Evolutionary conservation across 2,329 filamentous ascomycete species (phyloP).

Genomic region (Blastomyces silverae): DNA sequence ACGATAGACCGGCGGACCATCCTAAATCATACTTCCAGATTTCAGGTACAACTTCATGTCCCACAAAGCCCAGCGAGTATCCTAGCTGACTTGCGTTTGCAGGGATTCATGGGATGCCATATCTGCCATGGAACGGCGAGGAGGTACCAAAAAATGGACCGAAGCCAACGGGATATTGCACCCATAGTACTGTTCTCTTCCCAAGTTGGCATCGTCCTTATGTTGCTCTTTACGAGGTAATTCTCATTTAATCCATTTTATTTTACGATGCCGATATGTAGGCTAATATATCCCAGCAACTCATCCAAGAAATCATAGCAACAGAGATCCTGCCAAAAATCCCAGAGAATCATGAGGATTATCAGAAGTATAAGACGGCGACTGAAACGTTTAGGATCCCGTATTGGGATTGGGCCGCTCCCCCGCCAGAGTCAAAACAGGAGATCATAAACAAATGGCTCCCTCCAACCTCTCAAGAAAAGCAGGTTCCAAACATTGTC

Average conservation of each 20-base stretch:
- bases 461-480: constrained; percentile 24
- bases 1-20: constrained; percentile 4
- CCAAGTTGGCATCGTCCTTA: constrained; percentile 79
- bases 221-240: constrained; percentile 54
- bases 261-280: not conserved
- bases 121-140: constrained; percentile 13
- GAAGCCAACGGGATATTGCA: constrained; percentile 61
- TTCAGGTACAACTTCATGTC: constrained; percentile 2
- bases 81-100: not conserved
- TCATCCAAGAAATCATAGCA: constrained; percentile 33
- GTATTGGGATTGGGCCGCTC: constrained; percentile 45
- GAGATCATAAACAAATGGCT: constrained; percentile 34
- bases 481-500: constrained; percentile 38
- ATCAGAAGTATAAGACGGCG: constrained; percentile 39
- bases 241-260: not conserved
- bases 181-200: constrained; percentile 69
- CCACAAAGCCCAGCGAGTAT: not conserved
- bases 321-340: constrained; percentile 34
- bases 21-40: constrained; percentile 12
- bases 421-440: constrained; percentile 24
- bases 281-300: constrained; percentile 27
- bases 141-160: constrained; percentile 37
- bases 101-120: constrained; percentile 15
- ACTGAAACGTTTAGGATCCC: constrained; percentile 40
- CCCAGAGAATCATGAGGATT: constrained; percentile 41